Conservation (phyloP, 805 yeast genomes). For the Wickerhamiella qilinensis region DNA sequence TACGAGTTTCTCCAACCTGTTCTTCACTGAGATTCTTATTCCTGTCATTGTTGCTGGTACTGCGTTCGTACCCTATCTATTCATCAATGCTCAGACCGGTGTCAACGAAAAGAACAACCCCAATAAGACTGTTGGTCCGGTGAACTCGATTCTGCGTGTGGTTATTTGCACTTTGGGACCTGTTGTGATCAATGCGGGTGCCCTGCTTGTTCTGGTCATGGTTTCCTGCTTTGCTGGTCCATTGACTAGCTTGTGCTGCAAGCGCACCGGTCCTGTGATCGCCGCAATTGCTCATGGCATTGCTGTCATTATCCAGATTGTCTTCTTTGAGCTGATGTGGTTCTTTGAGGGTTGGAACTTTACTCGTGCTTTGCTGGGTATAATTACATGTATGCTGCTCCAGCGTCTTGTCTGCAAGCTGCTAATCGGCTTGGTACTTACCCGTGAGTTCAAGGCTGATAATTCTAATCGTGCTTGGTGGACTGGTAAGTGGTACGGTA, state of each 20-base stretch:
- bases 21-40: slow-evolving; percentile 64
- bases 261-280: slow-evolving; percentile 87
- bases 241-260: slow-evolving; percentile 81
- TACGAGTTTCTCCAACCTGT: slow-evolving; percentile 61
- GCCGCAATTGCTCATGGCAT: slow-evolving; percentile 95
- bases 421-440: slow-evolving; percentile 59
- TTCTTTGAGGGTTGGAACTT: slow-evolving; percentile 86
- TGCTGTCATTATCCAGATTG: slow-evolving; percentile 74
- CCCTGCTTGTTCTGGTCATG: slow-evolving; percentile 55
- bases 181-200: slow-evolving; percentile 79
- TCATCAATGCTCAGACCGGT: slow-evolving; percentile 78
- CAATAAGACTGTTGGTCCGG: slow-evolving; percentile 21
- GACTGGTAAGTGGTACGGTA: slow-evolving; percentile 99
- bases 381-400: slow-evolving; percentile 65
- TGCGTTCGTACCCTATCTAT: slow-evolving; percentile 56
- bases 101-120: slow-evolving; percentile 25
- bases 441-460: slow-evolving; percentile 94
- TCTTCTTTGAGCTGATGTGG: slow-evolving; percentile 93
- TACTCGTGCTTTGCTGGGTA: slow-evolving; percentile 72
- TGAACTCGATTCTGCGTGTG: slow-evolving; percentile 48
- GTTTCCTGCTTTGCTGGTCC: slow-evolving; percentile 98
- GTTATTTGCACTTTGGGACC: slow-evolving; percentile 62
- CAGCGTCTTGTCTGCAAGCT: slow-evolving; percentile 80
- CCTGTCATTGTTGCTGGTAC: slow-evolving; percentile 57
- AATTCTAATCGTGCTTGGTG: slow-evolving; percentile 96